A percentile compares a stretch with the other conserved stretches of the same genome.
These are phyloP conservation scores for Gymnopus androsaceus DNA, from an alignment of 1,284 basidiomycete genomes.

Conservation along the genomic window DNA sequence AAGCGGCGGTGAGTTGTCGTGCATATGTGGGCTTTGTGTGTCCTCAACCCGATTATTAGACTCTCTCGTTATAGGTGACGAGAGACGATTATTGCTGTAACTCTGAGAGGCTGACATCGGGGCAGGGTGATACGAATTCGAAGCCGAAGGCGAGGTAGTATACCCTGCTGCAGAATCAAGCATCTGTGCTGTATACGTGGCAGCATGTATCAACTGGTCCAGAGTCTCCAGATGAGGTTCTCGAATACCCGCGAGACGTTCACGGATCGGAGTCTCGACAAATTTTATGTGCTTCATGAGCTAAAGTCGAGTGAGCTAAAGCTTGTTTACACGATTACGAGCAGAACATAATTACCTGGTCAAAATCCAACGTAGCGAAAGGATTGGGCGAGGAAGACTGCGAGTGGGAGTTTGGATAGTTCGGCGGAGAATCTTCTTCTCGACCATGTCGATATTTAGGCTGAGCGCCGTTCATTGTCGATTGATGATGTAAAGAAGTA, in stretches of 20 bases:
- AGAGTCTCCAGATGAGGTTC: constrained; percentile 28
- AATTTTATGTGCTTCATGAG: constrained; percentile 16
- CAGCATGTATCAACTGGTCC: constrained; percentile 43
- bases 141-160: background rate
- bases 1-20: constrained; percentile 5
- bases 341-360: constrained; percentile 1
- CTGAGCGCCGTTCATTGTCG: background rate
- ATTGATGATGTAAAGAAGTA: background rate
- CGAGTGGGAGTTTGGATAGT: constrained; percentile 9
- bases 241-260: background rate
- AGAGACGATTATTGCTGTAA: background rate
- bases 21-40: background rate
- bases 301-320: background rate
- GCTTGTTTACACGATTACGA: no score
- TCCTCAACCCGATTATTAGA: background rate
- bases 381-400: constrained; percentile 9
- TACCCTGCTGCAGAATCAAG: constrained; percentile 35
- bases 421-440: constrained; percentile 37
- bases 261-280: constrained; percentile 9
- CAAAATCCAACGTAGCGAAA: constrained; percentile 5
- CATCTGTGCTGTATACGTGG: constrained; percentile 54
- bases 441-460: constrained; percentile 29
- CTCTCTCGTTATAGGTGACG: background rate
- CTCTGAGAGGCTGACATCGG: background rate
- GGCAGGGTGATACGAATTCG: background rate